These are phyloP conservation scores for Picea engelmannii DNA, from an alignment of 83 land plant species.

Conservation along the genomic window DNA sequence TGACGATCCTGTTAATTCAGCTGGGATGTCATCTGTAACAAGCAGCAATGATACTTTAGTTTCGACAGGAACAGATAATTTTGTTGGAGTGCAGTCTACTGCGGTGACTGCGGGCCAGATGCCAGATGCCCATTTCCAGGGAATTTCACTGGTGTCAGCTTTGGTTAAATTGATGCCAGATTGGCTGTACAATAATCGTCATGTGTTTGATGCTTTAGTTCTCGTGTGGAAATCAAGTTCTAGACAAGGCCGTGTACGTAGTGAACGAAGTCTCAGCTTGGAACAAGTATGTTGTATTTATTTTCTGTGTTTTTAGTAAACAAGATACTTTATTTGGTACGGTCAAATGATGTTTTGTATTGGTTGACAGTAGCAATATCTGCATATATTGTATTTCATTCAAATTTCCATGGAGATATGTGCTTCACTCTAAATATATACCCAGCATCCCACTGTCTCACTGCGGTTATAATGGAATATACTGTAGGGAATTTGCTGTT, in stretches of 20 bases:
- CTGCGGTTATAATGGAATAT: too few relatives aligned
- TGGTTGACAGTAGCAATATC: neutral
- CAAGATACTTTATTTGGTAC: neutral
- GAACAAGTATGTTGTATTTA: constrained; percentile 55
- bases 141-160: constrained; percentile 74
- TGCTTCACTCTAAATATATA: neutral
- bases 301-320: neutral
- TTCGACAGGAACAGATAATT: constrained; percentile 35
- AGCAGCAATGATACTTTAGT: constrained; percentile 34
- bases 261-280: constrained; percentile 82
- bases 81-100: constrained; percentile 31
- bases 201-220: constrained; percentile 87
- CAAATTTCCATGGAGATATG: too few relatives aligned
- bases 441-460: too few relatives aligned
- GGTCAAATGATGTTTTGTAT: neutral
- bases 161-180: constrained; percentile 93
- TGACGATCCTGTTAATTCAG: constrained; percentile 24
- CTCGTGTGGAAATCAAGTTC: constrained; percentile 88
- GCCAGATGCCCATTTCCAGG: constrained; percentile 90
- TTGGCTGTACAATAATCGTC: constrained; percentile 76
- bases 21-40: constrained; percentile 24
- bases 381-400: neutral
- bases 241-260: constrained; percentile 71
- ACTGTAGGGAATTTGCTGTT: too few relatives aligned
- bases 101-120: constrained; percentile 27